Percentiles rank a stretch among this genome's conserved stretches.
Conservation (phyloP, 2,329 filamentous ascomycete species). For the Diaporthe sp. region DNA sequence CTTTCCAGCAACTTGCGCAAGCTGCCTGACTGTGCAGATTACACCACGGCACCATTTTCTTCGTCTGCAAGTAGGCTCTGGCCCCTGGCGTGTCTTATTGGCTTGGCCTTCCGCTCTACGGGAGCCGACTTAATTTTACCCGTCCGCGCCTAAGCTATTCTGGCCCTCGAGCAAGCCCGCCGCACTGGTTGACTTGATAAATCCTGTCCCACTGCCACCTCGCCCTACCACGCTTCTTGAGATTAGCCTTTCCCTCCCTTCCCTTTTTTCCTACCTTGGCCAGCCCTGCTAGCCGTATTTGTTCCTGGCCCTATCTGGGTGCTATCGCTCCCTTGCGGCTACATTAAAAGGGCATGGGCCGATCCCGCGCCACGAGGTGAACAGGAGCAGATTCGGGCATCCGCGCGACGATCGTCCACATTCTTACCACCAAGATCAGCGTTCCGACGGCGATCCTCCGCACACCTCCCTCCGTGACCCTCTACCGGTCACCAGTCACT, state of each 20-base stretch:
- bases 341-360: conserved; percentile 30
- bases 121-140: conserved; percentile 25
- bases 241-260: conserved; percentile 25
- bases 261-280: conserved; percentile 13
- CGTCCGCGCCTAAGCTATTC: conserved; percentile 10
- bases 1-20: conserved; percentile 12
- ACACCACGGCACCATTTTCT: conserved; percentile 3
- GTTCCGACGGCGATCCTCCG: conserved; percentile 4
- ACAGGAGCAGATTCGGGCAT: conserved; percentile 9
- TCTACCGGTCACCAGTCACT: conserved; percentile 32
- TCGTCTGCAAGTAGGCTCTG: conserved; percentile 5
- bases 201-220: conserved; percentile 31
- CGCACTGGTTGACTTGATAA: conserved; percentile 2
- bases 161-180: neutral
- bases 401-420: conserved; percentile 22
- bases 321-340: conserved; percentile 11
- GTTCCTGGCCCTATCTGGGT: conserved; percentile 1
- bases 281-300: conserved; percentile 26
- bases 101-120: conserved; percentile 22
- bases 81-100: conserved; percentile 28
- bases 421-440: conserved; percentile 21
- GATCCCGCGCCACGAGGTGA: conserved; percentile 28
- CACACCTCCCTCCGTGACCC: conserved; percentile 14
- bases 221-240: conserved; percentile 16
- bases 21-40: conserved; percentile 6